Evolutionary conservation across 768 basidiomycete genomes (phyloP).

Genomic region (Sporobolomyces pararoseus): DNA sequence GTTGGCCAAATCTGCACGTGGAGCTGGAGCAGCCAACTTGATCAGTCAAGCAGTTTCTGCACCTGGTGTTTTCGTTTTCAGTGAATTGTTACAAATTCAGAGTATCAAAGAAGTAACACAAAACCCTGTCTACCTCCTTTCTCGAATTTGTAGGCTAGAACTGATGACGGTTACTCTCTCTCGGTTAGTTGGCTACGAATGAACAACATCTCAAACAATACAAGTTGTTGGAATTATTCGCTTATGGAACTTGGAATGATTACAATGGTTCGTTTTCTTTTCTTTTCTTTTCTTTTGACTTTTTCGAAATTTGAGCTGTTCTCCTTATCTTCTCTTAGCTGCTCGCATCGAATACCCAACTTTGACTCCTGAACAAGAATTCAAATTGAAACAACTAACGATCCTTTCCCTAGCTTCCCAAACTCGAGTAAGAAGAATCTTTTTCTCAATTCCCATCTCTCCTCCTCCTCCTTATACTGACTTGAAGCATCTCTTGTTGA

Average conservation of each 20-base stretch:
- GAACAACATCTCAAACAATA: constrained; percentile 64
- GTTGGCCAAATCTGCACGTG: constrained; percentile 86
- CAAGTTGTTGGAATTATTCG: constrained; percentile 74
- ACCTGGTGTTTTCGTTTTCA: constrained; percentile 85
- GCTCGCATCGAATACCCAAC: constrained; percentile 68
- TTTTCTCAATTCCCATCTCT: neutral
- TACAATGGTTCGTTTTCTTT: constrained; percentile 62
- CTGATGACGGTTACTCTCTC: no score
- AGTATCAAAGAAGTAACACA: constrained; percentile 74
- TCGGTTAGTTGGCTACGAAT: constrained; percentile 61
- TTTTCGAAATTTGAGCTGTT: neutral
- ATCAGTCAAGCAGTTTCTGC: constrained; percentile 80
- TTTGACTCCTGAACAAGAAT: constrained; percentile 67
- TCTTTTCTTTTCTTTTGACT: neutral
- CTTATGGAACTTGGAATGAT: constrained; percentile 80
- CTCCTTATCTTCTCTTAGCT: constrained; percentile 47
- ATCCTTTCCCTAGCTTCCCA: constrained; percentile 77
- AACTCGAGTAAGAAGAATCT: constrained; percentile 56
- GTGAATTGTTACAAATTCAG: constrained; percentile 74
- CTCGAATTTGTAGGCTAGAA: no score
- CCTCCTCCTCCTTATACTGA: constrained; percentile 21
- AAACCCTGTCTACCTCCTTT: no score
- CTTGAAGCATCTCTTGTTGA: constrained; percentile 44
- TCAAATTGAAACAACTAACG: constrained; percentile 88
- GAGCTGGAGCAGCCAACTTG: constrained; percentile 85